A percentile compares a stretch with the other conserved stretches of the same genome.
phyloP scores from a whole-genome alignment of 164 flowering plant species.

The Hamamelis virginiana region DNA sequence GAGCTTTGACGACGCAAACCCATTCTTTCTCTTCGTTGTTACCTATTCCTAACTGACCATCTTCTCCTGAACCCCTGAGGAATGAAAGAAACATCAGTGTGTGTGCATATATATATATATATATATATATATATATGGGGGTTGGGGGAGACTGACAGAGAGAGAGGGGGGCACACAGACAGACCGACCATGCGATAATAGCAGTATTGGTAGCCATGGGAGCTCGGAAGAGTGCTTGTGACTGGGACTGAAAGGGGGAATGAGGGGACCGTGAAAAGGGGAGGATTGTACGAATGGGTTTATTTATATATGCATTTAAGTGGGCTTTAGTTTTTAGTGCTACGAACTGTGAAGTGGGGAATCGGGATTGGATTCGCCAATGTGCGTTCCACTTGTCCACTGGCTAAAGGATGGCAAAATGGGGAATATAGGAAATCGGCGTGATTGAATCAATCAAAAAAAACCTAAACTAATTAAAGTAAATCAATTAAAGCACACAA shows the following conservation, averaged over 20 bases:
- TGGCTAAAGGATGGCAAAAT: too few species aligned
- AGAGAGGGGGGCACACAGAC: slow-evolving; percentile 5
- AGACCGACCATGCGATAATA: slow-evolving; percentile 33
- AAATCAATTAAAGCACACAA: too few species aligned
- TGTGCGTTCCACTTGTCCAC: too few species aligned
- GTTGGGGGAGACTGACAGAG: slow-evolving; percentile 1
- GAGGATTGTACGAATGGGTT: too few species aligned
- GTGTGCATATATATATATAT: too few species aligned
- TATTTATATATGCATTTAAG: too few species aligned
- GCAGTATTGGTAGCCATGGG: slow-evolving; percentile 36
- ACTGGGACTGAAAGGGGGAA: not conserved
- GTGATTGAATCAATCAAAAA: too few species aligned
- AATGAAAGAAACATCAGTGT: not conserved
- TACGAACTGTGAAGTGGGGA: too few species aligned
- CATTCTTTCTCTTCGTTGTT: slow-evolving; percentile 81
- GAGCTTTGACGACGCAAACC: slow-evolving; percentile 66
- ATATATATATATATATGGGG: not conserved
- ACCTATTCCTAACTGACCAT: slow-evolving; percentile 95
- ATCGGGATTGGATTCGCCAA: too few species aligned
- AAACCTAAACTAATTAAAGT: too few species aligned
- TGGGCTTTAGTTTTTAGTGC: too few species aligned
- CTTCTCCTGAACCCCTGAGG: slow-evolving; percentile 97
- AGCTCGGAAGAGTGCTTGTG: slow-evolving; percentile 19
- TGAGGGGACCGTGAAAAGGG: not conserved
- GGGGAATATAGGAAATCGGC: too few species aligned